These are phyloP conservation scores for Ophiorrhiza pumila DNA, from an alignment of 257 asterid species.

Conservation along the genomic window DNA sequence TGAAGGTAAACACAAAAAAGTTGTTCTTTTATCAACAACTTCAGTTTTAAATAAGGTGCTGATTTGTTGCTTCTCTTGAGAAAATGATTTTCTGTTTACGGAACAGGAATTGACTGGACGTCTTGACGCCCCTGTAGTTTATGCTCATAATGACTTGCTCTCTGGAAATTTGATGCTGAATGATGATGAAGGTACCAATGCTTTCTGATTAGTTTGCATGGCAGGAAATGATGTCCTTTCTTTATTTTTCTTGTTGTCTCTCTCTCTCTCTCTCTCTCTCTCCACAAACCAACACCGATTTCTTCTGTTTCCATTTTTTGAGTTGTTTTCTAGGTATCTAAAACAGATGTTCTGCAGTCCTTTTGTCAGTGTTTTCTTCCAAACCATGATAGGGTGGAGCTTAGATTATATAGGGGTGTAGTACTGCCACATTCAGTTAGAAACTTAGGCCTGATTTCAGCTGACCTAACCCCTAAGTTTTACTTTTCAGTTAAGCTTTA, in stretches of 20 bases:
- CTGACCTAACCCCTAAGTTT: neutral
- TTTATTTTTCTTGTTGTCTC: neutral
- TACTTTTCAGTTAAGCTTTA: neutral
- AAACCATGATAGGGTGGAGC: neutral
- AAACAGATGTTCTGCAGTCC: neutral
- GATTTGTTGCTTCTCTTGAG: slow-evolving; percentile 1
- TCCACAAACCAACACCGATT: neutral
- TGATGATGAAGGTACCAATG: slow-evolving; percentile 71
- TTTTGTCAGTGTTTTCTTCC: neutral
- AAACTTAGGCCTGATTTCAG: neutral
- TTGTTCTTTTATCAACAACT: neutral
- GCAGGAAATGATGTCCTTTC: neutral
- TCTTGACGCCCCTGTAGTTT: slow-evolving; percentile 72
- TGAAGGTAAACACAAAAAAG: slow-evolving; percentile 55
- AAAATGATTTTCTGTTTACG: slow-evolving; percentile 21
- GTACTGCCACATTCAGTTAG: neutral
- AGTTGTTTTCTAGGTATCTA: neutral
- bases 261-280: neutral
- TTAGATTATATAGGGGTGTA: neutral
- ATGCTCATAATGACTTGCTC: slow-evolving; percentile 81
- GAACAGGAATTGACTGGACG: slow-evolving; percentile 74
- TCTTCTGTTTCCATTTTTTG: neutral
- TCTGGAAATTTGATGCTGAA: slow-evolving; percentile 92
- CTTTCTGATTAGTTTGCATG: slow-evolving; percentile 15
- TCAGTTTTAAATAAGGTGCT: neutral